phyloP scores from a whole-genome alignment of 192 early-diverging fungal genomes.

The Chytriomyces sp. region DNA sequence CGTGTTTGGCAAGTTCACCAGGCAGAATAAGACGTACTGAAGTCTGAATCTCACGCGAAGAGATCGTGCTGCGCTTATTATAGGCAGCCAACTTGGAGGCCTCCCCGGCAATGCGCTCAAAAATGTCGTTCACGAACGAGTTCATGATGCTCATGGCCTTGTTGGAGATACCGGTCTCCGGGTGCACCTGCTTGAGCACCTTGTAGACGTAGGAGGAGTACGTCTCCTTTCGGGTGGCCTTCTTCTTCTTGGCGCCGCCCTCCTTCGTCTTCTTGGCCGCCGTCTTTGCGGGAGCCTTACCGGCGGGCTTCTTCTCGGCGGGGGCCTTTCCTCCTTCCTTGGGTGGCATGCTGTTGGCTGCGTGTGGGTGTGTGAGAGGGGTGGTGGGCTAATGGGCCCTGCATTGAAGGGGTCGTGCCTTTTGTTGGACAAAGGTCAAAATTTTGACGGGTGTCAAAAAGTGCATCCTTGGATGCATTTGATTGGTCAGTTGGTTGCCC shows the following conservation, averaged over 20 bases:
- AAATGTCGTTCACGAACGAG: constrained; percentile 97
- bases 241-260: constrained; percentile 64
- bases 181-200: constrained; percentile 96
- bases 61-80: constrained; percentile 94
- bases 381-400: too few species aligned
- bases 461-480: too few species aligned
- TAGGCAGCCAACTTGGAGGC: constrained; percentile 75
- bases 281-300: constrained; percentile 76
- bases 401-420: too few species aligned
- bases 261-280: constrained; percentile 72
- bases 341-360: constrained; percentile 50
- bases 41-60: constrained; percentile 91
- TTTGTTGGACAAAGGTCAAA: too few species aligned
- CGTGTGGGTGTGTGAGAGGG: neutral
- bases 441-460: too few species aligned
- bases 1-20: constrained; percentile 93
- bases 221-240: constrained; percentile 79
- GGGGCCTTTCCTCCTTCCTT: constrained; percentile 46
- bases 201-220: constrained; percentile 96
- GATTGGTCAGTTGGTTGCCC: too few species aligned
- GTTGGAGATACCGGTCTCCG: constrained; percentile 95
- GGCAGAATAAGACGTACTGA: constrained; percentile 73
- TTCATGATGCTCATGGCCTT: constrained; percentile 97
- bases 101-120: constrained; percentile 85
- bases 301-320: constrained; percentile 48